A percentile compares a stretch with the other conserved stretches of the same genome.
phyloP scores from a whole-genome alignment of 2,329 filamentous ascomycete species.

The Sordariomycetes sp. region DNA sequence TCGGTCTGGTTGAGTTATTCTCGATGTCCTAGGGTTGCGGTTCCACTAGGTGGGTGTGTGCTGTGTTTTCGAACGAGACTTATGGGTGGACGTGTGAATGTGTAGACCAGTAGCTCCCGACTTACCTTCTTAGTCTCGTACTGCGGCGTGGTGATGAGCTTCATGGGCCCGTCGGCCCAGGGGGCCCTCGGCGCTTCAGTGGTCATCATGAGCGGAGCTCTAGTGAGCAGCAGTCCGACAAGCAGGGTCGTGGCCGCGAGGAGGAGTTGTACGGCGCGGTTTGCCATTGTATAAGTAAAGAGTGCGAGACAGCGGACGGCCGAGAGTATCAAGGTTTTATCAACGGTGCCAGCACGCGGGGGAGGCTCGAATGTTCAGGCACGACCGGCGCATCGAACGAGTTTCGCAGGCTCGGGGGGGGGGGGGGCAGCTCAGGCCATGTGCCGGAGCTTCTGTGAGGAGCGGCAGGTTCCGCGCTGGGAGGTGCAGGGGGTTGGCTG shows the following conservation, averaged over 20 bases:
- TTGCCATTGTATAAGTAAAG: background rate
- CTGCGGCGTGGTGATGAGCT: slow-evolving; percentile 38
- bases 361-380: background rate
- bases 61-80: background rate
- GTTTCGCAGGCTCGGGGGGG: background rate
- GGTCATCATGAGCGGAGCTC: slow-evolving; percentile 21
- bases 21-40: no score
- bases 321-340: background rate
- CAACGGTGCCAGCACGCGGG: background rate
- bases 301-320: background rate
- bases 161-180: slow-evolving; percentile 43
- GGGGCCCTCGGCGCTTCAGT: slow-evolving; percentile 16
- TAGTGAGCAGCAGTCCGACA: slow-evolving; percentile 16
- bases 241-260: slow-evolving; percentile 16
- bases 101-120: background rate
- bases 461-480: background rate
- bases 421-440: background rate
- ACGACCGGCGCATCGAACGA: background rate
- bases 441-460: background rate
- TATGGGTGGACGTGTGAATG: background rate
- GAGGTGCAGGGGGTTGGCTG: background rate
- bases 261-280: slow-evolving; percentile 9
- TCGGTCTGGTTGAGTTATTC: slow-evolving; percentile 16
- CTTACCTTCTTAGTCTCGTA: slow-evolving; percentile 35
- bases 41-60: background rate